Conservation (phyloP, 2,329 filamentous ascomycete genomes). For the Ophiocordyceps australis region DNA sequence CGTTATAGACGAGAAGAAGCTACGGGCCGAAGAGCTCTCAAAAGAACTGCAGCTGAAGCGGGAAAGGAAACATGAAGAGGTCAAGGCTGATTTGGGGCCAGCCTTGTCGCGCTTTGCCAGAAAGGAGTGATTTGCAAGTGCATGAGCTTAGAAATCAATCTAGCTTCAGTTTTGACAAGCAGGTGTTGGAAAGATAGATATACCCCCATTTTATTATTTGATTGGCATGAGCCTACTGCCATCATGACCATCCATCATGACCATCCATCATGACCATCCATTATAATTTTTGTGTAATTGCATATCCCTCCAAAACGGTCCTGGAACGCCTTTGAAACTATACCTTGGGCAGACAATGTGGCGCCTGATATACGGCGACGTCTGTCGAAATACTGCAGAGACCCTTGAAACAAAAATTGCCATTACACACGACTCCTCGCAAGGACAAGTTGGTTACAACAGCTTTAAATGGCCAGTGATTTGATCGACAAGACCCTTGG, state of each 20-base stretch:
- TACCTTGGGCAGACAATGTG: no score
- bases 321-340: no score
- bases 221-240: no score
- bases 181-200: no score
- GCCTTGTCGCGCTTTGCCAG: conserved; percentile 72
- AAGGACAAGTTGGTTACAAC: conserved; percentile 38
- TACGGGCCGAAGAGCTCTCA: conserved; percentile 71
- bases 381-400: neutral
- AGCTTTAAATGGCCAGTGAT: conserved; percentile 77
- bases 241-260: no score
- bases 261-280: no score
- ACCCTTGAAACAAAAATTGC: neutral
- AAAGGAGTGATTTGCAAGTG: conserved; percentile 45
- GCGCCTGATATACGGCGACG: no score
- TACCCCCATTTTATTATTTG: neutral
- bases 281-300: no score
- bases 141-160: no score
- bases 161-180: no score
- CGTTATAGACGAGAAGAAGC: conserved; percentile 85
- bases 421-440: neutral
- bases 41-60: conserved; percentile 51
- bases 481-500: conserved; percentile 70
- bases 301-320: no score
- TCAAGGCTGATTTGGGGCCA: conserved; percentile 61
- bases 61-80: conserved; percentile 41